Conservation (phyloP, 768 basidiomycete species). For the Mycena sanguinolenta region DNA sequence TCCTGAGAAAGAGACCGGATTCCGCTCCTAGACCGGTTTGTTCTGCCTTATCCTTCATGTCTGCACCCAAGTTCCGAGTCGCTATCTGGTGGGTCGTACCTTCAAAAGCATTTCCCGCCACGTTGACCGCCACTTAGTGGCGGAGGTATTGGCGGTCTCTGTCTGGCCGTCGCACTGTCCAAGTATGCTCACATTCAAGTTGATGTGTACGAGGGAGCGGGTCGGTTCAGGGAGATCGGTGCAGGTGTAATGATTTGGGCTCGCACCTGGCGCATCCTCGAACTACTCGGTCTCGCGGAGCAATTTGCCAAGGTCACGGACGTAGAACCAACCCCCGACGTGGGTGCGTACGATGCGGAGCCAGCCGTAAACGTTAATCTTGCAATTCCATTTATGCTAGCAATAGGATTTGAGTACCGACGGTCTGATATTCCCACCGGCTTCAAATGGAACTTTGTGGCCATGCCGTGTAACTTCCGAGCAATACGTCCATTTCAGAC, state of each 20-base stretch:
- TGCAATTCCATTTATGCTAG: constrained; percentile 40
- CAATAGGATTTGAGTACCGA: constrained; percentile 60
- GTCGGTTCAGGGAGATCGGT: constrained; percentile 62
- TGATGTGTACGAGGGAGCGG: constrained; percentile 63
- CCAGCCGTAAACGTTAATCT: not conserved
- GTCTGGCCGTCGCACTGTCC: constrained; percentile 54
- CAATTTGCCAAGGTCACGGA: constrained; percentile 51
- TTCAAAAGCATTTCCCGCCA: no score
- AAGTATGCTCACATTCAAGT: constrained; percentile 51
- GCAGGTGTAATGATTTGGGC: constrained; percentile 63
- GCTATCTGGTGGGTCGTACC: constrained; percentile 28
- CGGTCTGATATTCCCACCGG: constrained; percentile 59
- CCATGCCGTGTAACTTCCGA: constrained; percentile 54
- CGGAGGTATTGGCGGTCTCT: constrained; percentile 31
- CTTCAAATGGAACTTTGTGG: constrained; percentile 53
- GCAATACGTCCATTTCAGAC: not conserved
- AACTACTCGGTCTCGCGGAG: constrained; percentile 54
- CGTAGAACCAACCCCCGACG: constrained; percentile 48
- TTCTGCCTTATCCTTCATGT: constrained; percentile 6
- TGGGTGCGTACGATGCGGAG: constrained; percentile 36
- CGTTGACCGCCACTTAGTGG: constrained; percentile 11
- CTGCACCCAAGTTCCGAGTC: constrained; percentile 25
- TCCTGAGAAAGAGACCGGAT: constrained; percentile 20
- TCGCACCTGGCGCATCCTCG: constrained; percentile 60
- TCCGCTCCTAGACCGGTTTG: not conserved